These are phyloP conservation scores for Gracilaria caudata DNA, from an alignment of 23 red algal genomes.

Conservation along the genomic window DNA sequence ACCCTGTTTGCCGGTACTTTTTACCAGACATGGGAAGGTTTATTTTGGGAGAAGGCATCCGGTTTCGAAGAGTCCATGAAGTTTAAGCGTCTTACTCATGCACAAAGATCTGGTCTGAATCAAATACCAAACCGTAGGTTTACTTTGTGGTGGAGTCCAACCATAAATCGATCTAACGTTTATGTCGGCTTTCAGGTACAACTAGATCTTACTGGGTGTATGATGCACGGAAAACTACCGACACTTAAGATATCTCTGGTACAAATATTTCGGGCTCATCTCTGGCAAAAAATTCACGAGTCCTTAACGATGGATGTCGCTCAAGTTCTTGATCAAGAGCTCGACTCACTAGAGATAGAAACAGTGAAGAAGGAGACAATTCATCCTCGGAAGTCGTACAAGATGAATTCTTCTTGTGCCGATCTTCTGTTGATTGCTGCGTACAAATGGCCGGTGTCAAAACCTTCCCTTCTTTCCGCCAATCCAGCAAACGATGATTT, in stretches of 20 bases:
- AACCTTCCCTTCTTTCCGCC: slow-evolving; percentile 81
- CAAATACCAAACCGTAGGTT: slow-evolving; percentile 99
- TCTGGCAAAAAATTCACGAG: slow-evolving; percentile 99
- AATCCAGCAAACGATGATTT: slow-evolving; percentile 59
- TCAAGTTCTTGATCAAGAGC: slow-evolving; percentile 89
- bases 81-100: slow-evolving; percentile 89
- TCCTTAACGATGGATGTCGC: slow-evolving; percentile 93
- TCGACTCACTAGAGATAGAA: slow-evolving; percentile 84
- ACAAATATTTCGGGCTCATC: slow-evolving; percentile 96
- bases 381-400: slow-evolving; percentile 98
- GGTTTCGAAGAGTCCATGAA: slow-evolving; percentile 99
- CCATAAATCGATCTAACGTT: slow-evolving; percentile 96
- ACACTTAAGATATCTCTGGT: slow-evolving; percentile 96
- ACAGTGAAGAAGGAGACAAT: slow-evolving; percentile 96
- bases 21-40: slow-evolving; percentile 93
- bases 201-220: slow-evolving; percentile 97
- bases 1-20: slow-evolving; percentile 95
- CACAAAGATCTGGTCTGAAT: slow-evolving; percentile 92
- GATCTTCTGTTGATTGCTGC: slow-evolving; percentile 91
- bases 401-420: slow-evolving; percentile 98
- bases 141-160: slow-evolving; percentile 99
- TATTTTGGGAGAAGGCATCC: slow-evolving; percentile 95
- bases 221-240: slow-evolving; percentile 99
- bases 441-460: slow-evolving; percentile 92
- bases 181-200: slow-evolving; percentile 99